phyloP scores from a whole-genome alignment of 2,329 filamentous ascomycete species.

The Venturia nashicola region DNA sequence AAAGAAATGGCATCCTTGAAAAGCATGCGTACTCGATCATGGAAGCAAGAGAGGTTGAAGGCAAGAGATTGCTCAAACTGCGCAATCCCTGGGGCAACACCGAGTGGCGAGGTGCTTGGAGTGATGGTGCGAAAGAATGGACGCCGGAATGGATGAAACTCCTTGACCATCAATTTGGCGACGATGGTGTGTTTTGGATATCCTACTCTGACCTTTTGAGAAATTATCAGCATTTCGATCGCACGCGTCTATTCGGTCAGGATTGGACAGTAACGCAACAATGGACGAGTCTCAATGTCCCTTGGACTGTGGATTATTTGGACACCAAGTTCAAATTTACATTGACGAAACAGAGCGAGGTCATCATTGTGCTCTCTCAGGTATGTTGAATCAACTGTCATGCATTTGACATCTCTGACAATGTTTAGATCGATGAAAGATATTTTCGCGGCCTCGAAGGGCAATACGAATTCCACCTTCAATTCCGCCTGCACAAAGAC shows the following conservation, averaged over 20 bases:
- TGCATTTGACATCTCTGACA: not conserved
- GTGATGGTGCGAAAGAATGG: slow-evolving; percentile 75
- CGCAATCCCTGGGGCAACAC: slow-evolving; percentile 72
- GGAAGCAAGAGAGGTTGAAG: slow-evolving; percentile 48
- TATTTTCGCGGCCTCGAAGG: slow-evolving; percentile 47
- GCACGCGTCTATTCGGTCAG: slow-evolving; percentile 46
- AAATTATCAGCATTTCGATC: slow-evolving; percentile 47
- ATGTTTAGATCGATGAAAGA: slow-evolving; percentile 38
- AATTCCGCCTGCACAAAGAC: slow-evolving; percentile 47
- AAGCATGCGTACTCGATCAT: slow-evolving; percentile 47
- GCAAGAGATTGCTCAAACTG: slow-evolving; percentile 48
- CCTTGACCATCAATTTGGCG: slow-evolving; percentile 61
- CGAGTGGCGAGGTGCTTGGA: slow-evolving; percentile 75
- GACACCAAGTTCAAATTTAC: slow-evolving; percentile 47
- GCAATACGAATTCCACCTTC: slow-evolving; percentile 43
- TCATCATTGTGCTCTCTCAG: slow-evolving; percentile 47
- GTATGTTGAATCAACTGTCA: not conserved
- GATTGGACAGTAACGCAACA: slow-evolving; percentile 50
- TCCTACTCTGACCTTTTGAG: slow-evolving; percentile 45
- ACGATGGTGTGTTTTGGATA: slow-evolving; percentile 58
- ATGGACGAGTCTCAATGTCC: slow-evolving; percentile 48
- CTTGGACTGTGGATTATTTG: slow-evolving; percentile 49
- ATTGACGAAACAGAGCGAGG: slow-evolving; percentile 37
- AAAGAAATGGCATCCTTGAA: slow-evolving; percentile 33
- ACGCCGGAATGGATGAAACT: slow-evolving; percentile 65